Evolutionary conservation across 805 yeast species (phyloP).

Genomic region (Saccharomycopsis sp.): DNA sequence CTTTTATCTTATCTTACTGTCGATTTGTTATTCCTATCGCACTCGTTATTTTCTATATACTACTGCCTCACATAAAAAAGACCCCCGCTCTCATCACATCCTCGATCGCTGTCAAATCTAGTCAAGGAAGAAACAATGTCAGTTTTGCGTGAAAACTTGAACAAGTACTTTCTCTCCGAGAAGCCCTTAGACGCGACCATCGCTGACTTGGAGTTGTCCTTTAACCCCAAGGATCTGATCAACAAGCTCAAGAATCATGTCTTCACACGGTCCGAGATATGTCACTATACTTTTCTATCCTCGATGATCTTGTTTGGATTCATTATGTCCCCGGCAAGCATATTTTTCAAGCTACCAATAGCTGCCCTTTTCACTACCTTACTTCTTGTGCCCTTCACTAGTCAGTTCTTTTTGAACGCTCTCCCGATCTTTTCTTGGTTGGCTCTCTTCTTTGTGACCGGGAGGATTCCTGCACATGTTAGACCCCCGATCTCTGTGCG

Average conservation of each 20-base stretch:
- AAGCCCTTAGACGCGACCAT: slow-evolving; percentile 40
- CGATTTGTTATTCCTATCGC: not conserved
- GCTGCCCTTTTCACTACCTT: slow-evolving; percentile 36
- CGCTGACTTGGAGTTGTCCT: slow-evolving; percentile 45
- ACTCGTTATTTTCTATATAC: not conserved
- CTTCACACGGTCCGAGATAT: slow-evolving; percentile 42
- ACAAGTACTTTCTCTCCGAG: slow-evolving; percentile 48
- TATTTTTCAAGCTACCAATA: slow-evolving; percentile 32
- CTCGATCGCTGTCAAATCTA: not conserved
- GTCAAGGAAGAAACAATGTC: not conserved
- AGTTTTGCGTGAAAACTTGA: slow-evolving; percentile 28
- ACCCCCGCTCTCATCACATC: not conserved
- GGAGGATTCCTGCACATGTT: slow-evolving; percentile 63
- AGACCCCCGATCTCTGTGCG: slow-evolving; percentile 89
- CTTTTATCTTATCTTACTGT: not conserved
- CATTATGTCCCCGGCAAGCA: slow-evolving; percentile 47
- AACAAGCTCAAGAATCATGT: slow-evolving; percentile 36
- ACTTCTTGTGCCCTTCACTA: slow-evolving; percentile 65
- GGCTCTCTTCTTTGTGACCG: slow-evolving; percentile 69
- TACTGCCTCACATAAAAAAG: too few relatives aligned
- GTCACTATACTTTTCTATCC: slow-evolving; percentile 44
- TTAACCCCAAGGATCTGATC: slow-evolving; percentile 40
- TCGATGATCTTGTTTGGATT: slow-evolving; percentile 53
- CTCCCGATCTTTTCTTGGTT: slow-evolving; percentile 84
- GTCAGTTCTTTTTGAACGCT: slow-evolving; percentile 79